Evolutionary conservation across 352 stramenopile genomes (phyloP), one percentile per base, ranked within the genome.

Genomic region (Globisporangium sylvaticum): DNA sequence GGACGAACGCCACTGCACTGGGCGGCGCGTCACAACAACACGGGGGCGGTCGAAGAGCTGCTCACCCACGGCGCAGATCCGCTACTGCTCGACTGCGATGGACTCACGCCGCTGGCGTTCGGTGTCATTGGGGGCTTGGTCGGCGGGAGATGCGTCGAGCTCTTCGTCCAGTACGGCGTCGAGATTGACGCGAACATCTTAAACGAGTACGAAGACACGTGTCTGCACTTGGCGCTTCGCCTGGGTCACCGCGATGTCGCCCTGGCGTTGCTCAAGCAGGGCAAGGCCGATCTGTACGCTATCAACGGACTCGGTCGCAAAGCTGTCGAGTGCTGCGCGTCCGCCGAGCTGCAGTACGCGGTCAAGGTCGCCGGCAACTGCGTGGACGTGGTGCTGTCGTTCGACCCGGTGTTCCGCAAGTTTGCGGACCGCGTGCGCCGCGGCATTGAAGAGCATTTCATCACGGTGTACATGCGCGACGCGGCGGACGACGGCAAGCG

Each of bases 321-420:
- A 31, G 84, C 87, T 0, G 71, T 95, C 42, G 80, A 92, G 58
- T 92, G 86, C 70, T 90, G 84, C 20, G 83, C 87, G 48, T 91
- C 85, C 0, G 81, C 83, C 14, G 83, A 90, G 60, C 64, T 92
- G 25, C 85, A 92, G 67, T 93, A 82, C 64, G 83, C 79, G 20
- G 83, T 93, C 61, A 95, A 95, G 58, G 69, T 85, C 31, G 84
- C 83, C 1, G 85, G 81, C 39, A 59, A 69, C 9, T 90, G 84
- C 69, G 71, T 88, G 22, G 87, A 95, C 63, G 83, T 95, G 27
- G 83, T 95, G 64, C 72, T 95, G 18, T 92, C 83, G 25, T 93
- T 91, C 68, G 85, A 91, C 20, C 79, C 82, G 0, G 70, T 74
- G n/a, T 90, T 90, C 59, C 73, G 79, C 4, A 58, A 67, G 8